Conservation (phyloP, 2,329 filamentous ascomycete species). For the Exophiala xenobiotica region DNA sequence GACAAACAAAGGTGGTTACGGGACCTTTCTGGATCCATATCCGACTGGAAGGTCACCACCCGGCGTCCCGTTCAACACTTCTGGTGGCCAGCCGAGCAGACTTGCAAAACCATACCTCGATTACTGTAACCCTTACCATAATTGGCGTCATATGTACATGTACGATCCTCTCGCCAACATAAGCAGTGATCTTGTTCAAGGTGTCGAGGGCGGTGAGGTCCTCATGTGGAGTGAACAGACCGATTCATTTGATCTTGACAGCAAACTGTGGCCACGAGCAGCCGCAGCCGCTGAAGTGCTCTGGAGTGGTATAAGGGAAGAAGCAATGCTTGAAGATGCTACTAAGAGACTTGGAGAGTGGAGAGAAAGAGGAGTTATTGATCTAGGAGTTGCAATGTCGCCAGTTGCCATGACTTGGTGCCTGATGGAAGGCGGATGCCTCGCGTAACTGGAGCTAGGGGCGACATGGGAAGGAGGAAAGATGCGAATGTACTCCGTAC, state of each 20-base stretch:
- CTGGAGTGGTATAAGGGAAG: constrained; percentile 56
- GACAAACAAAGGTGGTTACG: constrained; percentile 26
- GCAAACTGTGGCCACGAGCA: constrained; percentile 54
- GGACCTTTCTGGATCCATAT: constrained; percentile 29
- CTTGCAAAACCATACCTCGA: constrained; percentile 64
- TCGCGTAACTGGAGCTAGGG: no score
- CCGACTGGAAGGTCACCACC: constrained; percentile 27
- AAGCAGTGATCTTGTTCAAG: constrained; percentile 58
- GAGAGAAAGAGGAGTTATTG: constrained; percentile 68
- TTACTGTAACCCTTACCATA: constrained; percentile 78
- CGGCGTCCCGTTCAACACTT: constrained; percentile 28
- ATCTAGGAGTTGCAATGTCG: constrained; percentile 62
- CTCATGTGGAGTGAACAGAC: constrained; percentile 79
- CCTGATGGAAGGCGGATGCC: constrained; percentile 53
- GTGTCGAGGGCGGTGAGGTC: constrained; percentile 78
- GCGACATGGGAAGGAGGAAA: no score
- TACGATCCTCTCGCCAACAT: constrained; percentile 72
- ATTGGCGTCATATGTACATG: constrained; percentile 77
- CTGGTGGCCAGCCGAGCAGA: constrained; percentile 22
- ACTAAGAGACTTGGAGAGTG: constrained; percentile 69
- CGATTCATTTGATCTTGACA: constrained; percentile 72
- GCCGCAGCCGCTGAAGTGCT: constrained; percentile 56
- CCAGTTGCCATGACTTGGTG: constrained; percentile 74
- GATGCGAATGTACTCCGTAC: no score
- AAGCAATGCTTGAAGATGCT: constrained; percentile 53